Percentiles rank a stretch among this genome's conserved stretches.
Evolutionary conservation across 2,329 filamentous ascomycete species (phyloP).

Genomic region (Parafenestella ontariensis): DNA sequence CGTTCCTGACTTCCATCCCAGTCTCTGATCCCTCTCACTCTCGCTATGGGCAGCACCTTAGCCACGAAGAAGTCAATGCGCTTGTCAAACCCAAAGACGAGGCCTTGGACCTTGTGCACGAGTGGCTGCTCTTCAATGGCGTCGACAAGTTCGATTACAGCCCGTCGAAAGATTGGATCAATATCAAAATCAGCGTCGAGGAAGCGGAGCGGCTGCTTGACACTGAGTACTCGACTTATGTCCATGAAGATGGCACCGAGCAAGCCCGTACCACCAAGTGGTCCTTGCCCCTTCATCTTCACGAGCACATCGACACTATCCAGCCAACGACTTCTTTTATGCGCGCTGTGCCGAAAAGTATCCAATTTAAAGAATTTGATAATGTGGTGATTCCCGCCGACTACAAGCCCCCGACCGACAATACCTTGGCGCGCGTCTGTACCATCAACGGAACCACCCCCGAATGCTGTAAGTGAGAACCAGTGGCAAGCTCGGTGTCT

Average conservation of each 20-base stretch:
- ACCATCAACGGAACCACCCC: constrained; percentile 53
- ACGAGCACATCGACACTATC: constrained; percentile 62
- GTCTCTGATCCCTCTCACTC: constrained; percentile 59
- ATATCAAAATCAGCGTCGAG: constrained; percentile 56
- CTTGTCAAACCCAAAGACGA: constrained; percentile 59
- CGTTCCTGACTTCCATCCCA: constrained; percentile 17
- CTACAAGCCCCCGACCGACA: background rate
- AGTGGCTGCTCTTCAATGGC: constrained; percentile 60
- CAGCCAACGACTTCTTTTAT: constrained; percentile 65
- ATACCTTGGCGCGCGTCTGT: constrained; percentile 14
- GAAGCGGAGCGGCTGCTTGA: constrained; percentile 57
- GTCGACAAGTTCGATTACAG: constrained; percentile 53
- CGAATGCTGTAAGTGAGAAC: constrained; percentile 36
- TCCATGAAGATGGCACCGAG: constrained; percentile 56
- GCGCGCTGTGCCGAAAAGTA: constrained; percentile 26
- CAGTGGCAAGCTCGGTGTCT: too few relatives aligned
- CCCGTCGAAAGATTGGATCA: constrained; percentile 62
- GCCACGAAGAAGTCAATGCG: constrained; percentile 56
- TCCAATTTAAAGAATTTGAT: too few relatives aligned
- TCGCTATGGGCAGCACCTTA: constrained; percentile 61
- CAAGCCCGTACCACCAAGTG: constrained; percentile 49
- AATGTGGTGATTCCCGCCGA: background rate
- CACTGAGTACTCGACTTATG: constrained; percentile 53
- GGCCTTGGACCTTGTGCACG: constrained; percentile 56
- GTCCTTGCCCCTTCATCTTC: constrained; percentile 54